Base-by-base conservation (phyloP, 495 filamentous ascomycete genomes). In the Trichocladium antarcticum region DNA sequence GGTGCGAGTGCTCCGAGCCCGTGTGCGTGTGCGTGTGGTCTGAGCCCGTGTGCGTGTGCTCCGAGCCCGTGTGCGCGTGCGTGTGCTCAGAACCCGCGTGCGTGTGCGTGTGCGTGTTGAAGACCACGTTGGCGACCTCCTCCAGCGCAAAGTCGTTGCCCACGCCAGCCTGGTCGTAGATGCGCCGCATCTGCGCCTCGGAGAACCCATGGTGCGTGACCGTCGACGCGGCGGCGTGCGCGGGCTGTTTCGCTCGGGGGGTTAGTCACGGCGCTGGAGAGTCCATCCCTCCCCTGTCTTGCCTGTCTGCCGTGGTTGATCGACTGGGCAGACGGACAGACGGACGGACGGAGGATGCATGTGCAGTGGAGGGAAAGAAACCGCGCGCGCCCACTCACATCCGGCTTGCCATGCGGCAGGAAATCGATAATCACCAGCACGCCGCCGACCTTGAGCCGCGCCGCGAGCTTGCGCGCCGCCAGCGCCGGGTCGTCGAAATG, bases 401-500 rank as follows among this genome's bases (percentile, higher is more conserved):
- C 43, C 9, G 65, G 54, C 12, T 70, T 59, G 0, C 61, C 68
- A 50, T 74, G 68, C 2, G 67, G 62, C 6, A 85, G 48, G 39
- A 87, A 75, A 50, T 89, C 84, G 31, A 81, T 64, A 48, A 87
- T 72, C n/a, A 83, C 45, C 35, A 81, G 65, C 2, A 79, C 77
- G 22, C 83, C 84, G 20, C 77, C 80, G 1, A 74, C 69, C 49
- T 73, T 77, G 36, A 89, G 58, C 9, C 82, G 71, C 57, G 75
- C 66, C 17, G 68, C 73, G 12, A 89, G 68, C 20, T 75, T 62
- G 44, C 69, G 64, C 37, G 81, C 63, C 9, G 79, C 77, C 35
- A 74, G 62, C 4, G 63, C 65, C 0, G 81, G 78, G 50, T 82
- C 65, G 42, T 80, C 74, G 51, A 89, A 85, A 57, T 89, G 84